These are phyloP conservation scores for Chaetomiaceae sp. DNA, from an alignment of 2,329 filamentous ascomycete genomes.

Conservation along the genomic window DNA sequence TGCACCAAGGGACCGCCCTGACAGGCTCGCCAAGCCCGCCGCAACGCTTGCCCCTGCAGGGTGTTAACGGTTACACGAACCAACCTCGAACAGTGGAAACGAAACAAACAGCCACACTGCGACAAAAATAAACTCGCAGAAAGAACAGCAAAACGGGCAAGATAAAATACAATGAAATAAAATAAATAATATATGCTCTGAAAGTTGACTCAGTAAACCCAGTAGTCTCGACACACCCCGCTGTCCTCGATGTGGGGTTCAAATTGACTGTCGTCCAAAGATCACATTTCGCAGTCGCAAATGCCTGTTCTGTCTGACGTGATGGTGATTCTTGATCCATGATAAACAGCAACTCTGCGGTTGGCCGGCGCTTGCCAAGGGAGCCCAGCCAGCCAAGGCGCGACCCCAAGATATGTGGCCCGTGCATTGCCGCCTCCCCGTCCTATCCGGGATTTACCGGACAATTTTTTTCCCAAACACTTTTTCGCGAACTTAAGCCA, in stretches of 20 bases:
- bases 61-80: too few species aligned
- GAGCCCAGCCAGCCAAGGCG: constrained; percentile 3
- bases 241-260: too few species aligned
- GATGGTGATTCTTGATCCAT: not conserved
- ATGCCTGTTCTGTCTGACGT: not conserved
- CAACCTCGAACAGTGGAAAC: constrained; percentile 4
- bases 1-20: constrained; percentile 20
- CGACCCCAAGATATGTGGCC: constrained; percentile 12
- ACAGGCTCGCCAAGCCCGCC: constrained; percentile 19
- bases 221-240: too few species aligned
- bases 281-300: too few species aligned
- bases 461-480: constrained; percentile 20
- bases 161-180: not conserved
- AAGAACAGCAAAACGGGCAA: too few species aligned
- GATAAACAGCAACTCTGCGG: constrained; percentile 1
- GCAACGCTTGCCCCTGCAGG: not conserved
- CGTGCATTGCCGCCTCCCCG: constrained; percentile 14
- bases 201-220: too few species aligned
- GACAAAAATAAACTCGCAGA: constrained; percentile 12
- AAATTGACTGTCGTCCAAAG: too few species aligned
- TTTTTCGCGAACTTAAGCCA: constrained; percentile 15
- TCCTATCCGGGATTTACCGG: constrained; percentile 26
- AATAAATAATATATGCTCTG: not conserved
- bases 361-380: not conserved
- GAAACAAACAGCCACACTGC: not conserved